These are phyloP conservation scores for Polygonum maritimum DNA, from an alignment of 148 eudicot genomes.

Conservation along the genomic window DNA sequence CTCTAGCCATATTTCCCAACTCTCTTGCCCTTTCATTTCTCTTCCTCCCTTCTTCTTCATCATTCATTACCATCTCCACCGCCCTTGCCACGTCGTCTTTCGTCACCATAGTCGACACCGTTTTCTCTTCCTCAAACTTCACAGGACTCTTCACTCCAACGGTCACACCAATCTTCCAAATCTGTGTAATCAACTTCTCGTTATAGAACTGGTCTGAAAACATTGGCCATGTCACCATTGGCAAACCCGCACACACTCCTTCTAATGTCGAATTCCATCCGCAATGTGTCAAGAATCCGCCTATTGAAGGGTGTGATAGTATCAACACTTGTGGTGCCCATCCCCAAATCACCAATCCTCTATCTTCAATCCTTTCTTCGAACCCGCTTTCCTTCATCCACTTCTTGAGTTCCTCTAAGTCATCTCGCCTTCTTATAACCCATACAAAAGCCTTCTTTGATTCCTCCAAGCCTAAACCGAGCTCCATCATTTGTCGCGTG, in stretches of 20 bases:
- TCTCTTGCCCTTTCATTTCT: slow-evolving; percentile 10
- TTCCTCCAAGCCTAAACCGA: slow-evolving; percentile 29
- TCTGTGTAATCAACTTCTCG: slow-evolving; percentile 9
- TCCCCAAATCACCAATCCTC: slow-evolving; percentile 14
- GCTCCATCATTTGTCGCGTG: slow-evolving; percentile 25
- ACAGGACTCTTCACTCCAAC: slow-evolving; percentile 7
- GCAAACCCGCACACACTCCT: slow-evolving; percentile 7
- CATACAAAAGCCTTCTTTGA: slow-evolving; percentile 32
- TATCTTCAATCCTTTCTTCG: slow-evolving; percentile 11
- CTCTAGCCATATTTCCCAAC: slow-evolving; percentile 11
- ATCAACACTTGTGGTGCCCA: slow-evolving; percentile 21
- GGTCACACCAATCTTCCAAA: slow-evolving; percentile 9
- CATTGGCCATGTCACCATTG: slow-evolving; percentile 18
- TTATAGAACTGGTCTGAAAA: slow-evolving; percentile 16
- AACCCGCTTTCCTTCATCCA: slow-evolving; percentile 11
- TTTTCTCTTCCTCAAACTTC: not conserved
- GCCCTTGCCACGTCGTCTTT: slow-evolving; percentile 10
- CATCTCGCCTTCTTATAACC: slow-evolving; percentile 15
- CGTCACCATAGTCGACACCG: not conserved
- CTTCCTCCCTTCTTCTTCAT: slow-evolving; percentile 6
- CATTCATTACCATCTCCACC: slow-evolving; percentile 8
- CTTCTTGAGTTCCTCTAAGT: slow-evolving; percentile 4
- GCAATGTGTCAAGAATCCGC: slow-evolving; percentile 12
- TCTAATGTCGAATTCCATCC: slow-evolving; percentile 16
- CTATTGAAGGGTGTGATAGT: slow-evolving; percentile 9